Base-by-base conservation (phyloP, 345 rosid species). In the Carallia brachiata region DNA sequence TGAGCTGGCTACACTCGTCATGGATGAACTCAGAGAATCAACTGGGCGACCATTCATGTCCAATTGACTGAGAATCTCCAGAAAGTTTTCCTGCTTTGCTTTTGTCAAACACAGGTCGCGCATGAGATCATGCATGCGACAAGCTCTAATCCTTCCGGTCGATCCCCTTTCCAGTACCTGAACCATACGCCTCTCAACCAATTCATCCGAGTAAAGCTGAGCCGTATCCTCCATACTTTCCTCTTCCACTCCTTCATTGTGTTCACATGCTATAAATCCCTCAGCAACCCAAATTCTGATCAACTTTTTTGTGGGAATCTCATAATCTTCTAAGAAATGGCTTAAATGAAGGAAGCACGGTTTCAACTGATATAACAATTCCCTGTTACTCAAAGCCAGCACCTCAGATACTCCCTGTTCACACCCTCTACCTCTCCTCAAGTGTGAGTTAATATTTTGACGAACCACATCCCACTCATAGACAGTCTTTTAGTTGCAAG, bases 271-370 rank as follows among this genome's bases (percentile, higher is more conserved):
- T 23, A 84, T 66, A 52, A 86, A 57, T 27, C 90, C 90, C 66
- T 82, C 82, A 5, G 83, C 84, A 17, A 80, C 66, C 90, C 84
- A 87, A 69, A 82, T 74, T 30, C 50, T 68, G 52, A 85, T 60
- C 62, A 87, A 56, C 37, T 74, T 79, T 37, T 70, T 79, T 0
- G 58, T 55, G 1, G 77, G 74, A 69, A 87, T 85, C 6, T 77
- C 78, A 18, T 36, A 71, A 68, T 84, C 81, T 39, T 71, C 69
- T 0, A 80, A 81, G 53, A 79, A 82, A 60, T 70, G 74, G 4
- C 23, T 71, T 30, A 79, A 48, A 31, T 83, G 77, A 27, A 76
- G 71, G 58, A 83, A 83, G 68, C 84, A 80, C 0, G 80, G 72
- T 17, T 75, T 83, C 57, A 77, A 64, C 18, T 40, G 58, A 28